phyloP scores from a whole-genome alignment of 768 basidiomycete species.

The Rhodotorula diobovata region DNA sequence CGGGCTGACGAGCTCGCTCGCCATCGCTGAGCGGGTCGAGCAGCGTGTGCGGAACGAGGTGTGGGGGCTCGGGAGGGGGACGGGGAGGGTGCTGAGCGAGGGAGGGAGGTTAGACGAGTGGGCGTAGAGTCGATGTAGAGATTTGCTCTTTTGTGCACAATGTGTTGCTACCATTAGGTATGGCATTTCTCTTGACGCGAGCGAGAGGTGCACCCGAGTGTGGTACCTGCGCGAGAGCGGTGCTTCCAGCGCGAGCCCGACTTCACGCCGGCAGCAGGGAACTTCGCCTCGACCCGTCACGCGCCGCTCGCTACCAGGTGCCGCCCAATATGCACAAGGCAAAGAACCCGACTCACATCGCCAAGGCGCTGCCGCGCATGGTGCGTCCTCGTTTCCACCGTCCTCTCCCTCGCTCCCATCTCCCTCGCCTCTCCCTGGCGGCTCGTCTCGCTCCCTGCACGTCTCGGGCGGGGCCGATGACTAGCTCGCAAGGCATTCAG shows the following conservation, averaged over 20 bases:
- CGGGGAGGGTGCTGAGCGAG: conserved; percentile 16
- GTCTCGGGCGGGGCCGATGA: not conserved
- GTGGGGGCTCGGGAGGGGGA: conserved; percentile 15
- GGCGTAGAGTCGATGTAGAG: conserved; percentile 17
- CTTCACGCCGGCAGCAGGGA: not conserved
- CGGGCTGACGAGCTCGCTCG: conserved; percentile 79
- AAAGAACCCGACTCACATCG: conserved; percentile 29
- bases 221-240: no score
- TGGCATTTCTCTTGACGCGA: not conserved
- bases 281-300: no score
- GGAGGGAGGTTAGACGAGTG: conserved; percentile 22
- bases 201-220: no score
- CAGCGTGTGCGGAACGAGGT: conserved; percentile 35
- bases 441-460: not conserved
- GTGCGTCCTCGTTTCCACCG: conserved; percentile 48
- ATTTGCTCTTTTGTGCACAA: not conserved
- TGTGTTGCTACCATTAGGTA: not conserved
- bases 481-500: not conserved
- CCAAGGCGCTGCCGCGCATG: conserved; percentile 65
- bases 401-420: not conserved
- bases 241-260: not conserved
- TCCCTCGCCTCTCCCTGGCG: not conserved
- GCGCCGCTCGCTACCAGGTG: not conserved
- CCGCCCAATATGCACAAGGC: not conserved
- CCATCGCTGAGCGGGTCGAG: conserved; percentile 70